Evolutionary conservation across 306 rosid species (phyloP).

Genomic region (Quercus glauca): DNA sequence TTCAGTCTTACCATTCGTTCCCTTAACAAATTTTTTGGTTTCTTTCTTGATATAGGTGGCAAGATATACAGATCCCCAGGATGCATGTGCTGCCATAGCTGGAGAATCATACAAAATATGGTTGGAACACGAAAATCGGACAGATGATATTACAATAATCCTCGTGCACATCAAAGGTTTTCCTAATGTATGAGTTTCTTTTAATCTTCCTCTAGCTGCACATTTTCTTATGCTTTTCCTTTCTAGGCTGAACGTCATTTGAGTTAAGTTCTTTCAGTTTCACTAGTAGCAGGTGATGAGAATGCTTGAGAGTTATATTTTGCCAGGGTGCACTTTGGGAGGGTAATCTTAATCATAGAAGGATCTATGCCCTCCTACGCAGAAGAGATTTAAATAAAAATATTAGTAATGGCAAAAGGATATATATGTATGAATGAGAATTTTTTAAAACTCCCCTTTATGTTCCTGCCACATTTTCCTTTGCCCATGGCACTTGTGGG

Average conservation of each 20-base stretch:
- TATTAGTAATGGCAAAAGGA: neutral
- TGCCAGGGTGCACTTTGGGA: conserved; percentile 1
- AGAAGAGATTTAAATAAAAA: neutral
- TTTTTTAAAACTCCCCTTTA: neutral
- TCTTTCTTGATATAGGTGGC: conserved; percentile 59
- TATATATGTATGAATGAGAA: neutral
- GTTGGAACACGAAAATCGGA: conserved; percentile 86
- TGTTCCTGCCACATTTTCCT: conserved; percentile 1
- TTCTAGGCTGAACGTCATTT: conserved; percentile 6
- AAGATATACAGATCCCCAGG: conserved; percentile 87
- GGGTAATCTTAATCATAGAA: neutral
- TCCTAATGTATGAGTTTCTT: conserved; percentile 59
- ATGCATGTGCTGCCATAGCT: conserved; percentile 96
- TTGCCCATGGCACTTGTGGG: neutral
- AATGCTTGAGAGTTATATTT: conserved; percentile 1
- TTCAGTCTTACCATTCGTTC: neutral
- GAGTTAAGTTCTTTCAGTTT: neutral
- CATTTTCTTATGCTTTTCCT: neutral
- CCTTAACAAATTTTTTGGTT: conserved; percentile 19
- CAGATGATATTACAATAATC: conserved; percentile 95
- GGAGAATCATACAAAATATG: conserved; percentile 93
- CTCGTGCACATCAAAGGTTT: conserved; percentile 85
- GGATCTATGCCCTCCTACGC: neutral
- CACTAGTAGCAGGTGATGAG: neutral
- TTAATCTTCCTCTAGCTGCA: conserved; percentile 19